Evolutionary conservation across 2,329 filamentous ascomycete genomes (phyloP).

Genomic region (Trichophyton rubrum): DNA sequence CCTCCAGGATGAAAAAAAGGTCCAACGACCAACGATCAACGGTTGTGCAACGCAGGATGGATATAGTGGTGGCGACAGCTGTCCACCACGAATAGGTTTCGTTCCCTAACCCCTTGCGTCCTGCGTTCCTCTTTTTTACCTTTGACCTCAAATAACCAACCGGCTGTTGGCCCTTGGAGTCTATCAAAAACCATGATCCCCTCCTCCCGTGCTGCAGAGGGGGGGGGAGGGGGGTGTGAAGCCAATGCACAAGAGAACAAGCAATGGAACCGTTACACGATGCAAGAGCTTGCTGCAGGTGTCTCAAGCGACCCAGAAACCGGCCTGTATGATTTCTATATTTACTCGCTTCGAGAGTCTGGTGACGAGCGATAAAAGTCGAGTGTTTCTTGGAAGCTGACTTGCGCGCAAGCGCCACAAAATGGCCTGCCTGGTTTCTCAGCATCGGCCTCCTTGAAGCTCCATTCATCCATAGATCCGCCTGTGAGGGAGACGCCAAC

Average conservation of each 20-base stretch:
- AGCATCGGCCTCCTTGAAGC: not conserved
- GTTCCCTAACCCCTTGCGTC: not conserved
- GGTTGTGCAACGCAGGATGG: not conserved
- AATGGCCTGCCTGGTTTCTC: not conserved
- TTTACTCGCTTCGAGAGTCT: not conserved
- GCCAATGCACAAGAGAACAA: not conserved
- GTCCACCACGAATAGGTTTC: not conserved
- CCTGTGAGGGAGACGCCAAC: too few species aligned
- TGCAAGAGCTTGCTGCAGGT: not conserved
- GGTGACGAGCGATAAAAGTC: not conserved
- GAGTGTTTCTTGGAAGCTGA: not conserved
- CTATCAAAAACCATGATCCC: not conserved
- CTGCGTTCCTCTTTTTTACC: not conserved
- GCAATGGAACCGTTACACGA: slow-evolving; percentile 2
- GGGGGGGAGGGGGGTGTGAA: too few species aligned
- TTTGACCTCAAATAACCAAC: not conserved
- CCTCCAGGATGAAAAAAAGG: not conserved
- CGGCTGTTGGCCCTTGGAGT: not conserved
- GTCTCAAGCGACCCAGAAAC: not conserved
- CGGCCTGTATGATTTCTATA: not conserved
- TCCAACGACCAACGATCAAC: not conserved
- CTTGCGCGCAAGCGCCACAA: not conserved
- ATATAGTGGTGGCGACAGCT: not conserved
- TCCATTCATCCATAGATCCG: too few species aligned
- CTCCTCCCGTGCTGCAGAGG: not conserved